phyloP scores from a whole-genome alignment of 1,284 basidiomycete species.

The Chondrostereum purpureum region DNA sequence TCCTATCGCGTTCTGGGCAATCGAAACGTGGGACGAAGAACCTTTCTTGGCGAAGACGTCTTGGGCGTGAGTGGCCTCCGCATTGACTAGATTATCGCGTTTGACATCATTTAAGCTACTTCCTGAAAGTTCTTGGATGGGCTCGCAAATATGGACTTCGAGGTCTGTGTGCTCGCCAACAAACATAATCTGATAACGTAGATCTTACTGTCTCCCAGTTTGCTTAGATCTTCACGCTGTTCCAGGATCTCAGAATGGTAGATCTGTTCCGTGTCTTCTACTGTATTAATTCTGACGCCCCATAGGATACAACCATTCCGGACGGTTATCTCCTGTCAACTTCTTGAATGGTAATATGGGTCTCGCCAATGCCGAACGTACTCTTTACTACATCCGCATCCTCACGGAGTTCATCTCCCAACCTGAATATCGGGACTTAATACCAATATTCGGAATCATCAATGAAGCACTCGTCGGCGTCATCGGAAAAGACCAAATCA shows the following conservation, averaged over 20 bases:
- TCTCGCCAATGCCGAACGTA: slow-evolving; percentile 65
- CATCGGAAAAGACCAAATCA: slow-evolving; percentile 30
- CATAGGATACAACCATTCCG: slow-evolving; percentile 44
- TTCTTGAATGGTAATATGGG: slow-evolving; percentile 45
- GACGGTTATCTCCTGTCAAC: slow-evolving; percentile 40
- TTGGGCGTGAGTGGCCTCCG: slow-evolving; percentile 32
- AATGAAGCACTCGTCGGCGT: slow-evolving; percentile 41
- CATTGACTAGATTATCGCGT: neutral
- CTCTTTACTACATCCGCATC: slow-evolving; percentile 70
- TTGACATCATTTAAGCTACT: slow-evolving; percentile 31
- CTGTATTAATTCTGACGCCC: no score
- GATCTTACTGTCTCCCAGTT: slow-evolving; percentile 38
- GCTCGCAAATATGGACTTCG: slow-evolving; percentile 61
- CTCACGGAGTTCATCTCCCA: slow-evolving; percentile 74
- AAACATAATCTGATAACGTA: no score
- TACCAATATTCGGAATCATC: slow-evolving; percentile 64
- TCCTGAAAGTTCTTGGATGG: slow-evolving; percentile 57
- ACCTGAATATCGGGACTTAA: slow-evolving; percentile 59
- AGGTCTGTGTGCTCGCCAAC: neutral
- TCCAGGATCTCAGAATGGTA: slow-evolving; percentile 62
- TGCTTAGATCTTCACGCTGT: slow-evolving; percentile 61
- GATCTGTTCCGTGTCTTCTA: slow-evolving; percentile 4
- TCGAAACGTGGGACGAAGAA: slow-evolving; percentile 43
- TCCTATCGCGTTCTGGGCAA: slow-evolving; percentile 67
- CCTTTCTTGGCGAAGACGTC: slow-evolving; percentile 39